Evolutionary conservation across 371 early-diverging fungal species (phyloP), one percentile per base, ranked within the genome.

Genomic region (Mucor circinelloides): DNA sequence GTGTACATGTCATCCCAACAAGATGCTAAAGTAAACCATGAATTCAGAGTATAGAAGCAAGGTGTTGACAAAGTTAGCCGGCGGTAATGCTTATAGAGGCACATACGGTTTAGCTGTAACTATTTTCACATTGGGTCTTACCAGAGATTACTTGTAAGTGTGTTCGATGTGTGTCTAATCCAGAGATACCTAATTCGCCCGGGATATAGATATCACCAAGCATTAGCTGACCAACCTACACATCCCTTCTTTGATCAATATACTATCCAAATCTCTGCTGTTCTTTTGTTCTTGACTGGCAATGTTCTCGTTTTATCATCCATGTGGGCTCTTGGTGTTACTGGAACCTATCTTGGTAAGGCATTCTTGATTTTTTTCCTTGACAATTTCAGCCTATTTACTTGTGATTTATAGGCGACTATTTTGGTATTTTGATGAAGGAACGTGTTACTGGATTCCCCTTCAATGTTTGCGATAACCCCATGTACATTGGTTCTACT

Each of bases 401-500:
- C n/a, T 19, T 34, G 38, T 34, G 23, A 66, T 34, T 21, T 19
- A 1, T 74, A 91, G 96, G 96, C 68, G 96, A 95, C 75, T 96
- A 96, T 78, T 96, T 95, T 85, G 97, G 97, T 57, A 95, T 96
- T 57, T 76, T 95, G 69, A 96, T 96, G 96, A 84, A 87, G 32
- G 83, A 85, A 64, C 89, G 92, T 40, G 94, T 96, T 60, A 94
- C 94, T 13, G 89, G 89, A 19, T 95, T 96, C 78, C 97, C 97
- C 15, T 96, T 96, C 86, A 96, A 93, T 75, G 89, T 94, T 10
- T 85, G 90, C 34, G 93, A 94, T 21, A 93, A 96, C 77, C 97
- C 97, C 19, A 96, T 96, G 97, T 96, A 96, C 74, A 85, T 89
- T 56, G 97, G 97, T n/a, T 94, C 96, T 15, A 93, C 94, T 4